Evolutionary conservation across 176 grass and related monocot genomes (phyloP).

Genomic region (Oryza nivara): DNA sequence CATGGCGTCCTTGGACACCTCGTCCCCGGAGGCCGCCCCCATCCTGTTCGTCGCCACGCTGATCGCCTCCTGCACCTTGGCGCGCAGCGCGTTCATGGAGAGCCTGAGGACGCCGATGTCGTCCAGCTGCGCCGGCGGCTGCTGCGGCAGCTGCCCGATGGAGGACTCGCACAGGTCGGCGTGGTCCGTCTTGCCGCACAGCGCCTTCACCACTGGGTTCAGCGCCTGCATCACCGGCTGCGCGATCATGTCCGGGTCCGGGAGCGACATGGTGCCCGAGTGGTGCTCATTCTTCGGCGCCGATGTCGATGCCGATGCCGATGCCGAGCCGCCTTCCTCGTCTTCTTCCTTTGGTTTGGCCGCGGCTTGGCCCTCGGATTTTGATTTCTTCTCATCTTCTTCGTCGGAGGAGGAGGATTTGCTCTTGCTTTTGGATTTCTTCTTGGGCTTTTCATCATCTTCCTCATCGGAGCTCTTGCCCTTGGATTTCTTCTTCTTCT

Average conservation of each 20-base stretch:
- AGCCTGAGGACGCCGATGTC: conserved; percentile 40
- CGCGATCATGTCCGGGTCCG: not conserved
- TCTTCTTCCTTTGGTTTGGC: not conserved
- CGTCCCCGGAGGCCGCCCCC: not conserved
- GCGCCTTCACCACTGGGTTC: conserved; percentile 22
- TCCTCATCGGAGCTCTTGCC: not conserved
- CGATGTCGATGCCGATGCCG: too few relatives aligned
- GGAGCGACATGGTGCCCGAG: not conserved
- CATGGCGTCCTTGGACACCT: not conserved
- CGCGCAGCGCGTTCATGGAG: conserved; percentile 47
- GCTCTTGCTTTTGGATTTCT: not conserved
- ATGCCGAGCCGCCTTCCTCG: not conserved
- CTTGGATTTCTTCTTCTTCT: not conserved
- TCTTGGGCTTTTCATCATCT: not conserved
- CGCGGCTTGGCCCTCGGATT: not conserved
- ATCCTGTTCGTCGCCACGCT: conserved; percentile 20
- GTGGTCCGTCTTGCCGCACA: conserved; percentile 49
- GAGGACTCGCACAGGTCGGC: conserved; percentile 44
- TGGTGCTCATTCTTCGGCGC: not conserved
- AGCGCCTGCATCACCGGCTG: not conserved
- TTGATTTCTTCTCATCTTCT: not conserved
- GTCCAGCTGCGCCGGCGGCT: conserved; percentile 1
- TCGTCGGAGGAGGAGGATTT: too few relatives aligned
- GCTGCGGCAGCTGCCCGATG: conserved; percentile 15
- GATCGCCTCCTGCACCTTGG: conserved; percentile 22